Conservation (phyloP, 768 basidiomycete genomes). For the Tulasnella sp. region DNA sequence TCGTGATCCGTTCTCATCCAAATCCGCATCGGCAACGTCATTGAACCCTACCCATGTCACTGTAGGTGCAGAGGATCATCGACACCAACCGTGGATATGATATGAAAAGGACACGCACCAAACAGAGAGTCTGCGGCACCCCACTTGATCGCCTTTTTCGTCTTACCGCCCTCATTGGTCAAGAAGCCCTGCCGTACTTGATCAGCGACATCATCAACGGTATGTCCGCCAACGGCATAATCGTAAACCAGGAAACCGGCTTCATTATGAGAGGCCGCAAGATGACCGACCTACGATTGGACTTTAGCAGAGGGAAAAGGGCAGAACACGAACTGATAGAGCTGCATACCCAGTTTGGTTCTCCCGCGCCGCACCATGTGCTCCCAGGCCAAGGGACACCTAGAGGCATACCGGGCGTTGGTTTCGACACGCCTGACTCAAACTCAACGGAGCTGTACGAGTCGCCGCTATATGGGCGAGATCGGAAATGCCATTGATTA, state of each 20-base stretch:
- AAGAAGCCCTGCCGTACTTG: conserved; percentile 35
- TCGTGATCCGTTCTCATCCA: neutral
- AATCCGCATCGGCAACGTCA: conserved; percentile 28
- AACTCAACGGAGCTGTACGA: conserved; percentile 41
- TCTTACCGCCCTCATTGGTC: no score
- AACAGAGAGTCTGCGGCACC: conserved; percentile 40
- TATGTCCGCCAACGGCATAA: conserved; percentile 45
- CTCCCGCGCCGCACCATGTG: conserved; percentile 35
- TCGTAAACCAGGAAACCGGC: conserved; percentile 40
- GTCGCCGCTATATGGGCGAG: conserved; percentile 38
- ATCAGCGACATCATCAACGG: conserved; percentile 30
- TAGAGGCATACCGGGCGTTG: conserved; percentile 35
- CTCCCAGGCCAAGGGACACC: conserved; percentile 40
- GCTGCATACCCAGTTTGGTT: conserved; percentile 53
- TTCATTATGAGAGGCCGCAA: conserved; percentile 26
- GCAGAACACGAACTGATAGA: conserved; percentile 33
- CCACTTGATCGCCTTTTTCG: no score
- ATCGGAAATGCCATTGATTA: neutral
- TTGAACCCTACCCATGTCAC: conserved; percentile 61
- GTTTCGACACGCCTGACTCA: conserved; percentile 19
- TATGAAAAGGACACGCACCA: conserved; percentile 23
- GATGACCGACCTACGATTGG: conserved; percentile 20
- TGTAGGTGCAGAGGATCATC: conserved; percentile 21
- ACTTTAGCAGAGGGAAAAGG: conserved; percentile 22
- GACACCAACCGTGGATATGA: neutral